Percentiles rank a stretch among this genome's conserved stretches.
These are phyloP conservation scores for Anthracocystis setariae DNA, from an alignment of 1,284 basidiomycete genomes.

Conservation along the genomic window DNA sequence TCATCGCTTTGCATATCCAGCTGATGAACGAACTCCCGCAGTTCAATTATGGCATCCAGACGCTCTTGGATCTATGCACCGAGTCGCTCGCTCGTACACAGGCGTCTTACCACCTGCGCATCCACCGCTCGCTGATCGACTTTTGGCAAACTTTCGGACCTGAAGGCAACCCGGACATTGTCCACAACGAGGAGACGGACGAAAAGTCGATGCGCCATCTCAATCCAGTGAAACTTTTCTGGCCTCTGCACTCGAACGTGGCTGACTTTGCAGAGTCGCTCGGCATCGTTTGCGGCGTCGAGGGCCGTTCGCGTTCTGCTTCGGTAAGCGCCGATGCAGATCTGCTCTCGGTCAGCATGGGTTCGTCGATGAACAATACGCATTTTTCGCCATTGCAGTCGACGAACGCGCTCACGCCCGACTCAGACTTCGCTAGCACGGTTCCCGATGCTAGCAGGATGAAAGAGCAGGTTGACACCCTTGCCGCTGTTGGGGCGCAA, in stretches of 20 bases:
- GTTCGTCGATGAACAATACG: constrained; percentile 26
- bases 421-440: constrained; percentile 30
- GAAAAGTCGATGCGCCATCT: constrained; percentile 43
- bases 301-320: constrained; percentile 13
- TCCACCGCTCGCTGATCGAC: constrained; percentile 36
- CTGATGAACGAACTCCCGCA: constrained; percentile 69
- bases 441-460: constrained; percentile 25
- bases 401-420: constrained; percentile 11
- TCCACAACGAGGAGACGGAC: constrained; percentile 29
- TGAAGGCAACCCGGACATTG: constrained; percentile 36
- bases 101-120: constrained; percentile 56
- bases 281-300: constrained; percentile 23
- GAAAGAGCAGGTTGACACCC: constrained; percentile 32
- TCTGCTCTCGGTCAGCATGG: constrained; percentile 15
- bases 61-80: constrained; percentile 66
- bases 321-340: constrained; percentile 35
- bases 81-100: constrained; percentile 65
- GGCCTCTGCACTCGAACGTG: constrained; percentile 44
- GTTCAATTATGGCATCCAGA: constrained; percentile 66
- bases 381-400: constrained; percentile 41
- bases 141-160: constrained; percentile 44
- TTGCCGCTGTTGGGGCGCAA: constrained; percentile 30
- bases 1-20: constrained; percentile 67
- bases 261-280: constrained; percentile 40
- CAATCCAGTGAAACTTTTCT: constrained; percentile 54